Base-by-base conservation (phyloP, 768 basidiomycete genomes). In the Mrakia blollopis region DNA sequence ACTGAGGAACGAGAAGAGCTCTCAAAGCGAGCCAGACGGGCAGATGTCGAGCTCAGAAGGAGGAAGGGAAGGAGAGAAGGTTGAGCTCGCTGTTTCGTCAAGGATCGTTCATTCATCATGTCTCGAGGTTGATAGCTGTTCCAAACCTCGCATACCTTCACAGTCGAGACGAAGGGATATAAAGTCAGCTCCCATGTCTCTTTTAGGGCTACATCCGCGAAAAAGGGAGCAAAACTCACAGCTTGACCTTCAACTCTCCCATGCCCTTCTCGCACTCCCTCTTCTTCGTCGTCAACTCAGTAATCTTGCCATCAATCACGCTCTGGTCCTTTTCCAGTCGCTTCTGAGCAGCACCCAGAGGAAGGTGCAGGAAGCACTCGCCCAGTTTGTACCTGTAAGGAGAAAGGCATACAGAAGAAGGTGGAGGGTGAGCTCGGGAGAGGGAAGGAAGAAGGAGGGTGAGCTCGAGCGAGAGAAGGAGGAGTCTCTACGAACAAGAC, bases 81-180 rank as follows among this genome's bases (percentile, higher is more conserved):
- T 37, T 37, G 63, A 37, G 62, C 21, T 67, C 28, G 25, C 21
- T 23, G 32, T 4, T 32, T 3, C 6, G 39, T 41, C 3, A 37
- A 37, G 21, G 32, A 35, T 37, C 32, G 21, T 67, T 39, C 35
- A 60, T 39, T 62, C 39, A 75, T 60, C 39, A 80, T 9, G 82
- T 92, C 82, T 96, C 94, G 65, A 97, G 88, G 83, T 97, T 97
- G 84, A 96, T 96, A 54, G 94, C 91, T 60, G 87, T 89, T 28
- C 94, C 94, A 82, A 98, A 98, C 84, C 94, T 95, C 37, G 92
- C 92, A 81, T 97, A 97, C 39, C 77, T 78, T 32, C 18, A 21
- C 0, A 32, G 23, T 25, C 25, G 23, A 25, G 25, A 25, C 39
- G 5, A 28, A 6, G 54, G 3, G 6, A 41, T 11, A 41, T 11